Percentiles rank a stretch among this genome's conserved stretches.
phyloP scores from a whole-genome alignment of 352 stramenopile species.

The Peronospora farinosa region DNA sequence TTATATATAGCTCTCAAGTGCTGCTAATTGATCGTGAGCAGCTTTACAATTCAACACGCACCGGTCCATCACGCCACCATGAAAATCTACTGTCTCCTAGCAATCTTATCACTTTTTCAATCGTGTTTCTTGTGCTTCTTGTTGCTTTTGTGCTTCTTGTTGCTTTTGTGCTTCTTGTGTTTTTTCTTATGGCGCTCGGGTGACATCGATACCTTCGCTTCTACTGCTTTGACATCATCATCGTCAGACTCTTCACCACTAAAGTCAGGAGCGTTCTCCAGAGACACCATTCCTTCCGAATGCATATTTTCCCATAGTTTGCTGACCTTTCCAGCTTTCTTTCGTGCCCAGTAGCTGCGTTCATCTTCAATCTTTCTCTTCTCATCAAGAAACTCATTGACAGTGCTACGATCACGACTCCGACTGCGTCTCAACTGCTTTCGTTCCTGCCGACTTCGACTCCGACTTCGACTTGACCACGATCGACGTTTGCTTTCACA shows the following conservation, averaged over 20 bases:
- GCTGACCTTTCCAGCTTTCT: constrained; percentile 51
- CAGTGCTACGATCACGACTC: constrained; percentile 11
- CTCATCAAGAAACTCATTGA: not conserved
- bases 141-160: not conserved
- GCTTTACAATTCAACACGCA: constrained; percentile 6
- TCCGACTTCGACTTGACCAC: constrained; percentile 13
- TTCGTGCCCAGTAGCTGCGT: constrained; percentile 47
- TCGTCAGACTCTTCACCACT: constrained; percentile 39
- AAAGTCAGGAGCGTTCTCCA: constrained; percentile 50
- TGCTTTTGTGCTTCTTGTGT: constrained; percentile 30
- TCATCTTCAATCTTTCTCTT: constrained; percentile 22
- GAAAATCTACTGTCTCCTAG: constrained; percentile 7
- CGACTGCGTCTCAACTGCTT: constrained; percentile 17
- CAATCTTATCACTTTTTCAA: constrained; percentile 21
- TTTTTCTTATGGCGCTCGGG: constrained; percentile 15
- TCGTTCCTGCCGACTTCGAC: constrained; percentile 8
- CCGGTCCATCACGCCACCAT: constrained; percentile 6
- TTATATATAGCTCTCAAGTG: constrained; percentile 19
- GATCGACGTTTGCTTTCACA: constrained; percentile 2
- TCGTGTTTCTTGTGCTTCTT: constrained; percentile 4
- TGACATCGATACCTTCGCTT: constrained; percentile 1
- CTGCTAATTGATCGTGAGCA: constrained; percentile 20
- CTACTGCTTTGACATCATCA: constrained; percentile 30
- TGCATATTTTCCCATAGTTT: constrained; percentile 50
- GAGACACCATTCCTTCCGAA: constrained; percentile 30